Evolutionary conservation across 768 basidiomycete genomes (phyloP).

Genomic region (Macrolepiota albuminosa): DNA sequence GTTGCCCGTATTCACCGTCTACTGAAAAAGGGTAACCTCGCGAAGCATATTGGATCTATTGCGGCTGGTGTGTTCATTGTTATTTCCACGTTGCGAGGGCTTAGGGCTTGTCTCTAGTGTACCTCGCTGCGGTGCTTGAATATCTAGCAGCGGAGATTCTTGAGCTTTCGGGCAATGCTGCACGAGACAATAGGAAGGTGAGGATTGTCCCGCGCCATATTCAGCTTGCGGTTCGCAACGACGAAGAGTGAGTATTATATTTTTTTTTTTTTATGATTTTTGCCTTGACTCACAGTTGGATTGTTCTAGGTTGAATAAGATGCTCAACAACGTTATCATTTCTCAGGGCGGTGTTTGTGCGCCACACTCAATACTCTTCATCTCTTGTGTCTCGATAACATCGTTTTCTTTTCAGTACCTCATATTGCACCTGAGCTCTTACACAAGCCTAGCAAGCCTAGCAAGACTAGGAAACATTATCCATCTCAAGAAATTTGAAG

Average conservation of each 20-base stretch:
- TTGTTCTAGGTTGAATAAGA: conserved; percentile 43
- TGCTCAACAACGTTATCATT: conserved; percentile 62
- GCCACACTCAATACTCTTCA: conserved; percentile 14
- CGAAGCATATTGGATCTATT: conserved; percentile 63
- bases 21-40: conserved; percentile 70
- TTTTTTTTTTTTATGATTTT: not conserved
- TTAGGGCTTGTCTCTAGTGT: conserved; percentile 39
- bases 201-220: conserved; percentile 83
- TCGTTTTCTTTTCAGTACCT: conserved; percentile 12
- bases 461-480: not conserved
- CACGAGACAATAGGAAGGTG: conserved; percentile 77
- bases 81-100: conserved; percentile 1
- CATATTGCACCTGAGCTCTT: conserved; percentile 18
- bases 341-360: conserved; percentile 73
- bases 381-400: not conserved
- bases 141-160: conserved; percentile 86
- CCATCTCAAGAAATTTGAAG: not conserved
- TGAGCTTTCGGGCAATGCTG: conserved; percentile 77
- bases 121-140: conserved; percentile 82
- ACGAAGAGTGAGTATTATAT: conserved; percentile 48
- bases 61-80: conserved; percentile 48
- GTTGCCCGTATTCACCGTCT: conserved; percentile 81
- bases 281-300: not conserved
- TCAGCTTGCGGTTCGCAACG: conserved; percentile 76
- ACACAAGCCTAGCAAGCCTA: conserved; percentile 4